Evolutionary conservation across 331 rosid species (phyloP).

Genomic region (Arachis monticola): DNA sequence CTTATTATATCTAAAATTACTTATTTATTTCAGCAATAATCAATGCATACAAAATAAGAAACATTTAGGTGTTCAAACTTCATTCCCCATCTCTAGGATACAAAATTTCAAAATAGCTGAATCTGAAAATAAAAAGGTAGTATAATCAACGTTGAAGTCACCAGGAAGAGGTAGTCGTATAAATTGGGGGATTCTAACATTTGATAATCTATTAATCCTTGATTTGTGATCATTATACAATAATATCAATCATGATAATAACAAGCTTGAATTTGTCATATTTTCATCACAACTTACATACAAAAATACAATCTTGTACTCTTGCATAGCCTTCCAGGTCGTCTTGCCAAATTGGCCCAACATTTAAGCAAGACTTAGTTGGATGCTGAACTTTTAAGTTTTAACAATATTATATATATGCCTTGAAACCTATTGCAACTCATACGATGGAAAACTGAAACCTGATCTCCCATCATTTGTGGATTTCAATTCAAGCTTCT

Average conservation of each 20-base stretch:
- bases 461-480: conserved; percentile 83
- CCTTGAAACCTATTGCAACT: conserved; percentile 54
- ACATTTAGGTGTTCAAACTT: too few species aligned
- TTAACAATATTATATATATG: neutral
- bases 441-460: conserved; percentile 88
- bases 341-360: neutral
- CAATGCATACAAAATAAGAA: too few species aligned
- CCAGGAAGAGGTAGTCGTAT: too few species aligned
- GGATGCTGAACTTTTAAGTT: neutral
- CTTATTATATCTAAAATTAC: too few species aligned
- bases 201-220: neutral
- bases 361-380: conserved; percentile 16
- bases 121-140: too few species aligned
- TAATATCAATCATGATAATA: neutral
- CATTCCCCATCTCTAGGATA: too few species aligned
- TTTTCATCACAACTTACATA: conserved; percentile 13
- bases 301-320: conserved; percentile 24
- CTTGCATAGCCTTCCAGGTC: neutral
- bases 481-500: conserved; percentile 91
- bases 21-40: too few species aligned
- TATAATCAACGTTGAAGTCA: too few species aligned
- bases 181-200: too few species aligned
- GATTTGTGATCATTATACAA: conserved; percentile 13
- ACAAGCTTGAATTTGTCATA: neutral
- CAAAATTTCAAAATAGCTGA: too few species aligned